A percentile compares a stretch with the other conserved stretches of the same genome.
Conservation (phyloP, 2,329 filamentous ascomycete species). For the Cadophora sp. region DNA sequence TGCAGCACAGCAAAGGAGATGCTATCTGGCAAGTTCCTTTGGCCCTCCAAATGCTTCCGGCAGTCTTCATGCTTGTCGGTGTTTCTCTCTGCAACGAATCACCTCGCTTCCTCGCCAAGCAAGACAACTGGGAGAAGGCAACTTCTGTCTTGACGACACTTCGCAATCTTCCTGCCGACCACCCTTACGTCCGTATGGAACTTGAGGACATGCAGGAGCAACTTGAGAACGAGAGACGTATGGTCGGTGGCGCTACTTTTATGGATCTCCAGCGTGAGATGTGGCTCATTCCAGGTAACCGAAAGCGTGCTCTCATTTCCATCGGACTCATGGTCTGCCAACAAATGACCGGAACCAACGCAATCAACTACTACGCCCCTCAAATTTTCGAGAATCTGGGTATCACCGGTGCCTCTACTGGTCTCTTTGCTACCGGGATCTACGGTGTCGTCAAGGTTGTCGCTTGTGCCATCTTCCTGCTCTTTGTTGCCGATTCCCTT, state of each 20-base stretch:
- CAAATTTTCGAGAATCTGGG: conserved; percentile 73
- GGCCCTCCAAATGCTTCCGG: conserved; percentile 68
- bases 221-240: conserved; percentile 55
- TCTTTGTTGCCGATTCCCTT: conserved; percentile 73
- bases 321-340: conserved; percentile 73
- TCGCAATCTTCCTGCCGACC: conserved; percentile 56
- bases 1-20: conserved; percentile 40
- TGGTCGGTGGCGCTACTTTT: conserved; percentile 55
- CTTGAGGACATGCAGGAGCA: conserved; percentile 55
- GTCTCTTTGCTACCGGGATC: conserved; percentile 75
- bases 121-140: conserved; percentile 72
- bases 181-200: conserved; percentile 60
- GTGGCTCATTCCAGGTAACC: conserved; percentile 62
- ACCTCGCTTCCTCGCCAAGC: conserved; percentile 71
- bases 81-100: conserved; percentile 68
- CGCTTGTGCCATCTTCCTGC: conserved; percentile 67
- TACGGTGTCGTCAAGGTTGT: conserved; percentile 76
- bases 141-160: conserved; percentile 59
- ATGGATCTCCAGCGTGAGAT: conserved; percentile 66
- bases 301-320: conserved; percentile 68
- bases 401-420: conserved; percentile 59
- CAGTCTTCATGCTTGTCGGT: conserved; percentile 65
- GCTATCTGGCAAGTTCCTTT: conserved; percentile 67
- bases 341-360: conserved; percentile 65
- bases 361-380: conserved; percentile 53